Evolutionary conservation across 163 green algal genomes (phyloP), one percentile per base, ranked within the genome.

Genomic region (Prototheca wickerhamii): DNA sequence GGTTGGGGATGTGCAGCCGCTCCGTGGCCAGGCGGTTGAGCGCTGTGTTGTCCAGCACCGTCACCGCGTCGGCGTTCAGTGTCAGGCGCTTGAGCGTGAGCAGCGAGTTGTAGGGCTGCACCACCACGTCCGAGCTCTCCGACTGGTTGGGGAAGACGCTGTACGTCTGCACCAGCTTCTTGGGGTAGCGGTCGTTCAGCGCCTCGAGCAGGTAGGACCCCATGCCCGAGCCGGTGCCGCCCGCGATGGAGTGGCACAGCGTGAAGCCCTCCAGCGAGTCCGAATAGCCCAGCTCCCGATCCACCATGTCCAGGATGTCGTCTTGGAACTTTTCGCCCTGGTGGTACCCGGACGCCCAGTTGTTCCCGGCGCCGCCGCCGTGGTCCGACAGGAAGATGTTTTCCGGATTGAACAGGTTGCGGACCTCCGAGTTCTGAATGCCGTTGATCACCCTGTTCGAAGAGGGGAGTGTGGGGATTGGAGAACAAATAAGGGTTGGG

Each of bases 31-130:
- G 97, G 31, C 94, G 82, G 79, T 99, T 91, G 6, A 98, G 83
- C 1, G 93, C 93, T 1, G 92, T 97, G 83, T 99, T 99, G 77
- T 99, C 93, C 65, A 99, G 81, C 51, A 97, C 91, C 46, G 93
- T 86, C 43, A 86, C 67, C 33, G 44, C 43, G 29, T 56, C 63
- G 28, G 88, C 88, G 70, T 98, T 88, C 40, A 95, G 80, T 4
- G 88, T 91, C 2, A 99, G 79, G 0, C 93, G 83, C 78, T 98
- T 98, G 21, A 99, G 84, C 5, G 93, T 98, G 29, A 99, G 86
- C 67, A 99, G 70, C 2, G 81, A 92, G 84, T 99, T 99, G 87
- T 99, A 99, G 6, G 94, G 93, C 84, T 99, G 93, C 44, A 99
- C 93, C 20, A 99, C 93, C 49, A 98, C 93, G 70, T 99, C 93